Evolutionary conservation across 768 basidiomycete genomes (phyloP).

Genomic region (Neoboletus subvelutipes): DNA sequence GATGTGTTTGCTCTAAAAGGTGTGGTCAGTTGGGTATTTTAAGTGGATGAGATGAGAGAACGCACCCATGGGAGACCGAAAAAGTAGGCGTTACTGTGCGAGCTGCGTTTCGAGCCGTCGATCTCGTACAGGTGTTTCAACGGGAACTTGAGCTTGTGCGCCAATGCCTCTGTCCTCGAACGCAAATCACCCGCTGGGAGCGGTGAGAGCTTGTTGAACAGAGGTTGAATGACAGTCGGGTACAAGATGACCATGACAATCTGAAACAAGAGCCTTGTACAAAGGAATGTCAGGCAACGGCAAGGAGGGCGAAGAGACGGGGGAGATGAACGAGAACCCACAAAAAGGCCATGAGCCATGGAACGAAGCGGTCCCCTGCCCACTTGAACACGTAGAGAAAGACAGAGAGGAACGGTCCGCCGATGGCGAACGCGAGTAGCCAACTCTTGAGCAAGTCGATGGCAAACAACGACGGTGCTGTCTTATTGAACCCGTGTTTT

Average conservation of each 20-base stretch:
- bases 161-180: slow-evolving; percentile 72
- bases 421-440: slow-evolving; percentile 66
- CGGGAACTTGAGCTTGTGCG: slow-evolving; percentile 85
- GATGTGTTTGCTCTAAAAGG: slow-evolving; percentile 78
- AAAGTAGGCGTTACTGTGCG: slow-evolving; percentile 98
- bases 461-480: slow-evolving; percentile 71
- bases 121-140: slow-evolving; percentile 95
- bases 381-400: slow-evolving; percentile 90
- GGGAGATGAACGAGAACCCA: slow-evolving; percentile 25
- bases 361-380: slow-evolving; percentile 92
- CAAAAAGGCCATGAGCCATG: slow-evolving; percentile 93
- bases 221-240: slow-evolving; percentile 86
- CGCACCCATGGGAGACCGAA: slow-evolving; percentile 92
- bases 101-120: slow-evolving; percentile 93
- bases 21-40: not conserved
- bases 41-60: not conserved
- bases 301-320: slow-evolving; percentile 27
- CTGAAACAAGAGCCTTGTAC: slow-evolving; percentile 71
- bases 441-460: slow-evolving; percentile 80
- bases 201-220: slow-evolving; percentile 97
- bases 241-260: slow-evolving; percentile 80
- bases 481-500: slow-evolving; percentile 97
- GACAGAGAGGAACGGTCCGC: slow-evolving; percentile 80
- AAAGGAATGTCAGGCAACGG: not conserved
- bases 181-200: slow-evolving; percentile 77